Evolutionary conservation across 345 rosid genomes (phyloP).

Genomic region (Salix brachista): DNA sequence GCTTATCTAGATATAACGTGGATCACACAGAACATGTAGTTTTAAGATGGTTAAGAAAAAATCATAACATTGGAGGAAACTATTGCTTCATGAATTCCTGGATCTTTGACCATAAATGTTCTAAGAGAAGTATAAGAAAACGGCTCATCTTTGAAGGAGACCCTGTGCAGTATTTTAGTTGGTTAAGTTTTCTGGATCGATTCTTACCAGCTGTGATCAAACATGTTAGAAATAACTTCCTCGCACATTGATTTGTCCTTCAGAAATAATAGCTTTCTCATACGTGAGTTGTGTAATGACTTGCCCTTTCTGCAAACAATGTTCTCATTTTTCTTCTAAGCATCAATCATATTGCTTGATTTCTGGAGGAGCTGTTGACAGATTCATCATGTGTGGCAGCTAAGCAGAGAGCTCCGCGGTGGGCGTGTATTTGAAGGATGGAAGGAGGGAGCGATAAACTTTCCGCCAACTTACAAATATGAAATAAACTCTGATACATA

Average conservation of each 20-base stretch:
- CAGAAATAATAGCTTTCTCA: neutral
- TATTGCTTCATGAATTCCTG: neutral
- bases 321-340: neutral
- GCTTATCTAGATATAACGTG: neutral
- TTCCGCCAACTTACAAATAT: constrained; percentile 96
- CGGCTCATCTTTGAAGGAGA: neutral
- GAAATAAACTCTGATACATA: constrained; percentile 77
- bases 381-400: constrained; percentile 37
- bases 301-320: neutral
- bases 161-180: neutral
- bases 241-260: neutral
- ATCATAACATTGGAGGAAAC: neutral
- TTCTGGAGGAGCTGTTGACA: neutral
- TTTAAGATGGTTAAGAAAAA: no score
- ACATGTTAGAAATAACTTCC: neutral
- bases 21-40: neutral
- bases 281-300: neutral
- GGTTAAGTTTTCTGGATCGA: neutral
- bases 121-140: neutral
- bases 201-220: neutral
- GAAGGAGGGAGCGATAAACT: constrained; percentile 77
- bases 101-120: neutral
- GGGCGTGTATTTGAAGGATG: constrained; percentile 92
- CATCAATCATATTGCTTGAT: neutral
- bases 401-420: constrained; percentile 57